phyloP scores from a whole-genome alignment of 768 basidiomycete species.

The Phaeotremella skinneri region DNA sequence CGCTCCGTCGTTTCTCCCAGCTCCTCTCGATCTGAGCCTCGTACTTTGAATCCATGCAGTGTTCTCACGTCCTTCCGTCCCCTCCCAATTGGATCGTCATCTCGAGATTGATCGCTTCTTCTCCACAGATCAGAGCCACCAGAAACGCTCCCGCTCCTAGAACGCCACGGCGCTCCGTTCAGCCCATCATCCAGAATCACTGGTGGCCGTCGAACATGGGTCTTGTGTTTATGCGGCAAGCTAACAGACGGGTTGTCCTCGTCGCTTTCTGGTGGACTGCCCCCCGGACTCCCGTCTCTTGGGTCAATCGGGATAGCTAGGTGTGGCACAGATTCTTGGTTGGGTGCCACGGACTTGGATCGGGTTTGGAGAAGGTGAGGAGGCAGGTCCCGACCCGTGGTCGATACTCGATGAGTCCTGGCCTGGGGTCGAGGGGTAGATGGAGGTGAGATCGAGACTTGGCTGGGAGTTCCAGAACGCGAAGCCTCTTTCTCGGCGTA shows the following conservation, averaged over 20 bases:
- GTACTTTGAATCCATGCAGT: no score
- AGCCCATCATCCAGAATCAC: not conserved
- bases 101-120: not conserved
- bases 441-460: slow-evolving; percentile 10
- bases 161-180: not conserved
- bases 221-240: slow-evolving; percentile 38
- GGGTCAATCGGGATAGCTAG: slow-evolving; percentile 6
- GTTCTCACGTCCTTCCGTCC: no score
- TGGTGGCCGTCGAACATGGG: slow-evolving; percentile 33
- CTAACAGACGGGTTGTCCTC: slow-evolving; percentile 39
- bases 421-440: not conserved
- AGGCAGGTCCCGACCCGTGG: no score
- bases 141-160: not conserved
- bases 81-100: no score
- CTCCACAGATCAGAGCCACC: not conserved
- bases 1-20: no score
- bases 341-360: slow-evolving; percentile 5
- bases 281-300: slow-evolving; percentile 18
- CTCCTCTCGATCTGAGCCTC: no score
- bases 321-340: not conserved
- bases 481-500: slow-evolving; percentile 2
- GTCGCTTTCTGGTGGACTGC: slow-evolving; percentile 37
- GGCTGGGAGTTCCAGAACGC: not conserved
- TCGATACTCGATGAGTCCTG: not conserved
- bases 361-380: no score